A percentile compares a stretch with the other conserved stretches of the same genome.
phyloP scores from a whole-genome alignment of 164 flowering plant species.

The Taxillus chinensis region DNA sequence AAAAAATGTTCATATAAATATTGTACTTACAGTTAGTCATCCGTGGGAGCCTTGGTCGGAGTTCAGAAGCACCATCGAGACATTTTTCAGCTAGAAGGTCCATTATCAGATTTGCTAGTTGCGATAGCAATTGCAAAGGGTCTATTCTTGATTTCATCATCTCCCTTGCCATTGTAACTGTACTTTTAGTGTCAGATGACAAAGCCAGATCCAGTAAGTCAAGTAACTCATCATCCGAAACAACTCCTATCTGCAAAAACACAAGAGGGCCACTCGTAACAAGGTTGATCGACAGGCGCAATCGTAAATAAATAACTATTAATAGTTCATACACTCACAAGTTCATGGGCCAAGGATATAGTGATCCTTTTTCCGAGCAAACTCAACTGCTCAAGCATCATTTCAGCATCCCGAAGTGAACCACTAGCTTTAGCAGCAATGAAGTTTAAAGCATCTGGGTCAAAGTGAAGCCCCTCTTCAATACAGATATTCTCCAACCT shows the following conservation, averaged over 20 bases:
- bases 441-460: slow-evolving; percentile 60
- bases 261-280: neutral
- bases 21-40: slow-evolving; percentile 48
- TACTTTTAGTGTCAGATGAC: slow-evolving; percentile 79
- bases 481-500: slow-evolving; percentile 46
- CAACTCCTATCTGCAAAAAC: slow-evolving; percentile 58
- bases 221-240: slow-evolving; percentile 85
- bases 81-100: slow-evolving; percentile 78
- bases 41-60: slow-evolving; percentile 26
- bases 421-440: slow-evolving; percentile 75
- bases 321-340: slow-evolving; percentile 40
- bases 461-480: slow-evolving; percentile 61
- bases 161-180: slow-evolving; percentile 85
- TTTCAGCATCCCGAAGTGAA: slow-evolving; percentile 89
- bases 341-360: slow-evolving; percentile 54
- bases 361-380: slow-evolving; percentile 79
- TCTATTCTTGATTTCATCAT: slow-evolving; percentile 83
- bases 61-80: slow-evolving; percentile 34
- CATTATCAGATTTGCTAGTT: slow-evolving; percentile 91
- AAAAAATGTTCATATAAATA: no score
- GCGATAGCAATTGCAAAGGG: slow-evolving; percentile 85
- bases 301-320: no score
- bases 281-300: no score
- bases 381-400: slow-evolving; percentile 90
- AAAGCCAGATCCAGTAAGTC: slow-evolving; percentile 81